Evolutionary conservation across 2,329 filamentous ascomycete genomes (phyloP), one percentile per base, ranked within the genome.

Genomic region (Colletotrichum phormii): DNA sequence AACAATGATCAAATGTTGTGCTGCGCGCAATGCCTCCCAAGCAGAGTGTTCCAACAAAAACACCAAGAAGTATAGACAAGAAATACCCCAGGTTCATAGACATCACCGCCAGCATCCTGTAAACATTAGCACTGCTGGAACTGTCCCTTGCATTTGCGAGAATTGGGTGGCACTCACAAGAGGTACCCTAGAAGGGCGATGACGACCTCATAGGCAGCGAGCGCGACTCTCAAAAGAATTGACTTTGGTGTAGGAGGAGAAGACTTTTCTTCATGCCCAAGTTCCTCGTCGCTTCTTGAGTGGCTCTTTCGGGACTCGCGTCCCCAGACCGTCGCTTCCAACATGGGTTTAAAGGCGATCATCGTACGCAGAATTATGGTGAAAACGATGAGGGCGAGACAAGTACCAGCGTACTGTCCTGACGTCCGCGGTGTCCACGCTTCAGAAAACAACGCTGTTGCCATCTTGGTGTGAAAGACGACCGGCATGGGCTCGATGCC

Each of bases 71-170:
- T 5, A 94, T 86, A 0, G 92, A 93, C 42, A 93, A 81, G 79
- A 94, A 94, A 79, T 94, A 95, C 5, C 93, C 93, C 18, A 94
- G 87, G 77, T 95, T 95, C 83, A 93, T 88, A 0, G 92, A 94
- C 93, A 95, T 97, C 76, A 95, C 91, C 7, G 92, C 92, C 82
- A 96, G 84, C 94, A 97, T 97, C 65, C 94, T 96, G 77, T 49
- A 22, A 37, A 15, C 8, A 35, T 71, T 26, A 71, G 57, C 9
- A 2, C 24, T 22, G 7, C 33, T 29, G 5, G 9, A 29, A 4
- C 18, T 49, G 18, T 49, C 18, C 42, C 18, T 11, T 13, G 35
- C 35, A n/a, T 22, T 11, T 49, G 18, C 18, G 18, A n/a, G 35
- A 37, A 64, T 22, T 46, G n/a, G 90, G 15, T 46, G n/a, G 90